Conservation (phyloP, 2,329 filamentous ascomycete genomes). For the Karstenula rhodostoma region DNA sequence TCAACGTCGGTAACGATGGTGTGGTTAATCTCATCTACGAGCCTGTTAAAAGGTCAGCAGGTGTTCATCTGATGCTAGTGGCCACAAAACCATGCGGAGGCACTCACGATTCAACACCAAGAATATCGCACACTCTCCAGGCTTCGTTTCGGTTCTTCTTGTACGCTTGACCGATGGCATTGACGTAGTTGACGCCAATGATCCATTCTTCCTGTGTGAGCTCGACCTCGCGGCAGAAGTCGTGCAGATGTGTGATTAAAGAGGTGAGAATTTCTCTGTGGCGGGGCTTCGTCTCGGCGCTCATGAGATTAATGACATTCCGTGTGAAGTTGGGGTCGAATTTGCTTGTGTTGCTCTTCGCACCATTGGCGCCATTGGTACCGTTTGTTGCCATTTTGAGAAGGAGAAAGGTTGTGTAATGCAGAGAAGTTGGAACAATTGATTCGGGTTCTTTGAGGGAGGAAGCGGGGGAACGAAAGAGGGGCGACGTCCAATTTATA, state of each 20-base stretch:
- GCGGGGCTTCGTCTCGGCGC: slow-evolving; percentile 71
- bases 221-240: slow-evolving; percentile 80
- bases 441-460: background rate
- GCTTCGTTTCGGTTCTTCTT: slow-evolving; percentile 76
- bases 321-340: slow-evolving; percentile 2
- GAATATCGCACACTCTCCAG: slow-evolving; percentile 75
- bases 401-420: background rate
- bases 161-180: slow-evolving; percentile 74
- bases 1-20: slow-evolving; percentile 65
- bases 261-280: slow-evolving; percentile 69
- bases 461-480: background rate
- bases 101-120: slow-evolving; percentile 70
- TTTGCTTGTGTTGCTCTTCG: background rate
- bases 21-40: slow-evolving; percentile 73
- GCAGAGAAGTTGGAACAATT: background rate
- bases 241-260: slow-evolving; percentile 76
- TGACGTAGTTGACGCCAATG: slow-evolving; percentile 76
- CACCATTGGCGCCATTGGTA: background rate
- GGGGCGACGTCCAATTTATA: background rate
- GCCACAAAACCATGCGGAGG: background rate
- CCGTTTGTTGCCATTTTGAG: background rate
- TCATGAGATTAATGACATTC: slow-evolving; percentile 39
- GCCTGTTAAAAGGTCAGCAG: slow-evolving; percentile 25
- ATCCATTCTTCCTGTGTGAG: slow-evolving; percentile 81
- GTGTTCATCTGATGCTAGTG: background rate